phyloP scores from a whole-genome alignment of 257 asterid species.

The Plantago elongata region DNA sequence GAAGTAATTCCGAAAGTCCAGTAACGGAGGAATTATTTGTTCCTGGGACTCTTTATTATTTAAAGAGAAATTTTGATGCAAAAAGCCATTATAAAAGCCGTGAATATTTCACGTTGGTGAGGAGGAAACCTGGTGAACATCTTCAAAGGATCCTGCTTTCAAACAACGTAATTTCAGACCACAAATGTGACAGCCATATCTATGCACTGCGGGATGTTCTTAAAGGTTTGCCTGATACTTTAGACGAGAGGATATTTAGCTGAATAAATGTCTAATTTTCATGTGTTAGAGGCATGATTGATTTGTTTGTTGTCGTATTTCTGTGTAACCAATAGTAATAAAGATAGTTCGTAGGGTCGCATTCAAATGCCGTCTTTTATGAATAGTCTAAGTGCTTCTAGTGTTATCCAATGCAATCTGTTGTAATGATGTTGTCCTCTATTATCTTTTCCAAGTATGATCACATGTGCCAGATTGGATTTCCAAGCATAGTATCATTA shows the following conservation, averaged over 20 bases:
- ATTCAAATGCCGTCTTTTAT: too few species aligned
- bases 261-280: slow-evolving; percentile 9
- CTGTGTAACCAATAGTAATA: not conserved
- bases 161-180: slow-evolving; percentile 74
- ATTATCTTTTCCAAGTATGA: too few species aligned
- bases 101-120: slow-evolving; percentile 63
- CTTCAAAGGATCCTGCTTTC: slow-evolving; percentile 74
- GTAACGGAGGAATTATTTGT: slow-evolving; percentile 50
- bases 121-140: slow-evolving; percentile 79
- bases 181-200: slow-evolving; percentile 80
- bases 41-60: slow-evolving; percentile 66
- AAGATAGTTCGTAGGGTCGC: too few species aligned
- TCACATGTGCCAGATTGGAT: too few species aligned
- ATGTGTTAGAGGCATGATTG: not conserved
- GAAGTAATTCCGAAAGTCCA: slow-evolving; percentile 15
- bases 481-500: too few species aligned
- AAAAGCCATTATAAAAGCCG: slow-evolving; percentile 22
- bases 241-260: slow-evolving; percentile 30
- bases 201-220: slow-evolving; percentile 86
- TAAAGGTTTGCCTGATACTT: slow-evolving; percentile 68
- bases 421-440: too few species aligned
- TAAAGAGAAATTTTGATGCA: slow-evolving; percentile 52
- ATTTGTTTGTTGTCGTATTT: not conserved
- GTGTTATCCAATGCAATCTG: too few species aligned
- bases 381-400: too few species aligned